Evolutionary conservation across 2,329 filamentous ascomycete genomes (phyloP), one percentile per base, ranked within the genome.

Genomic region (Beauveria sp.): DNA sequence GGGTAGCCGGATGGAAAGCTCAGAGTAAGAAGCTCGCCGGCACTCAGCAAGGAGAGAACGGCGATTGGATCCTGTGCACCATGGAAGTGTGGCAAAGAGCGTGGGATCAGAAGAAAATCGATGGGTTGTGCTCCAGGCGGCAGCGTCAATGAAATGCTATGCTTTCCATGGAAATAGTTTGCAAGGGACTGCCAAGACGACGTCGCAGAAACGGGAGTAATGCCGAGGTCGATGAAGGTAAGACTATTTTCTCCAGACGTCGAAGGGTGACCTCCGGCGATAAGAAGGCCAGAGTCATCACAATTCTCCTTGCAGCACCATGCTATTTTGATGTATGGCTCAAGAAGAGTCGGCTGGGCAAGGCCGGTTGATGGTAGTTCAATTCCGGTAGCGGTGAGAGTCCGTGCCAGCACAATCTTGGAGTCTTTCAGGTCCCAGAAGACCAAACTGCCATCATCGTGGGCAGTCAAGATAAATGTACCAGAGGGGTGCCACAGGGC

Each of bases 251-350:
- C 82, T 5, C 84, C 79, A 44, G 85, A 81, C 20, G 87, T 87
- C 0, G 84, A 81, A 2, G 84, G 79, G 63, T 88, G 83, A 5
- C 94, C 94, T 34, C 94, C 94, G 2, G 92, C 90, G 60, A 99
- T 82, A 44, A 99, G 76, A 26, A 99, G 79, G 2, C 87, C 93
- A 20, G 92, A 97, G 69, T 99, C 93, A 68, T 99, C 94, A 0
- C 92, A 89, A 69, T 97, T 96, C 63, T 87, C 82, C 71, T 97
- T 97, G 61, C 91, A 93, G 75, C 94, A 99, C 94, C 94, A 99
- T 1, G 87, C 83, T 61, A 97, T 85, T 64, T 86, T 87, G 63
- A 85, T 84, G 63, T 93, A 89, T 0, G 91, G 91, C 60, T 90
- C 88, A 63, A 89, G 88, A 16, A 88, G 74, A 18, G 80, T 80